phyloP scores from a whole-genome alignment of 1,284 basidiomycete species.

The Trichosporon inkin region DNA sequence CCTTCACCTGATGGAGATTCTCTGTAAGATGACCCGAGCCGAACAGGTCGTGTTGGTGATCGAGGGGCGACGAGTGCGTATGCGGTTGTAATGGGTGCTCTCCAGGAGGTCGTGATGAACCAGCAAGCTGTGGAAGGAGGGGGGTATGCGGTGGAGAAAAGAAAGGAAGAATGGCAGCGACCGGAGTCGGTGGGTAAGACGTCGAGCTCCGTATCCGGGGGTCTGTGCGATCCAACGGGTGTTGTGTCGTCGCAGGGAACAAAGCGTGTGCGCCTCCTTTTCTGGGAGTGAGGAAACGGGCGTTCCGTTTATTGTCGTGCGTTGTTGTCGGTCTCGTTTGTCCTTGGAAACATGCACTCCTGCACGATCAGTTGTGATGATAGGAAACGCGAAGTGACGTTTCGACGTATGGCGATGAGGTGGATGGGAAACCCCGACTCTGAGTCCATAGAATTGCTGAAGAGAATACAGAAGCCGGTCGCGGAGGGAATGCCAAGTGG shows the following conservation, averaged over 20 bases:
- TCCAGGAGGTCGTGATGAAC: neutral
- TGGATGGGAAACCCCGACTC: neutral
- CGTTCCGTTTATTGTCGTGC: conserved; percentile 1
- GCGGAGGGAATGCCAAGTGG: neutral
- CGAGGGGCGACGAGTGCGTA: neutral
- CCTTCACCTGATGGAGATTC: neutral
- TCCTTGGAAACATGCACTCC: neutral
- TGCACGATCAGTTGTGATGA: neutral
- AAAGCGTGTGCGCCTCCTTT: conserved; percentile 2
- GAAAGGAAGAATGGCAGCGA: neutral
- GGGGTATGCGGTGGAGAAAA: neutral
- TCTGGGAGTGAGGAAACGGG: conserved; percentile 8
- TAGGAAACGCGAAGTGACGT: neutral
- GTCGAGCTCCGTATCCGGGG: conserved; percentile 3
- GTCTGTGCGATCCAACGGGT: conserved; percentile 6
- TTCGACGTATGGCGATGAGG: neutral
- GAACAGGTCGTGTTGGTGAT: neutral
- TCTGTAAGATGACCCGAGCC: neutral
- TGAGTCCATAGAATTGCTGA: neutral
- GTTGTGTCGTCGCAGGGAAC: conserved; percentile 6
- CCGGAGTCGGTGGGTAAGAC: conserved; percentile 1
- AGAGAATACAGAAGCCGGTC: neutral
- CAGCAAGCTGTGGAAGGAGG: neutral
- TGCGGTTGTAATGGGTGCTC: neutral
- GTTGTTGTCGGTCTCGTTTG: neutral